Evolutionary conservation across 495 filamentous ascomycete species (phyloP), one percentile per base, ranked within the genome.

Genomic region (Penicillium dipodomyicola): DNA sequence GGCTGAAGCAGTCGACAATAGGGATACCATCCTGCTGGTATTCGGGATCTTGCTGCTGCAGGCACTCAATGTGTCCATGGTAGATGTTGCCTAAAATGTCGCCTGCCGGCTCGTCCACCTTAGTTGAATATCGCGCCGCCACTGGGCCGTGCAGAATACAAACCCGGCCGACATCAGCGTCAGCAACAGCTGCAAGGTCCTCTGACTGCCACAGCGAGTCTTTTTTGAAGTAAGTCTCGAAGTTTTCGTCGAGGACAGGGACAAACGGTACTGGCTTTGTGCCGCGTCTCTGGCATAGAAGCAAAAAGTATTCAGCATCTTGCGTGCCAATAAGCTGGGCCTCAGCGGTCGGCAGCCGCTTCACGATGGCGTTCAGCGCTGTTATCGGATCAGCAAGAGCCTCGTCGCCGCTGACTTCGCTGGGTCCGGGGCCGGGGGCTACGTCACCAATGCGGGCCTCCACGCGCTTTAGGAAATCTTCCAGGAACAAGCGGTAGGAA

Each of bases 71-170:
- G 65, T 97, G 94, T 39, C 82, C 84, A 29, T 90, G 72, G 76
- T 97, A 93, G 50, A 97, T 87, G 56, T 85, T 84, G 61, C 96
- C 90, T 2, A 98, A 80, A 53, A 98, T 97, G 30, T 96, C 89
- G 69, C 93, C 87, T 66, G 96, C 87, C 8, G 92, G 91, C 73
- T 97, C 91, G 63, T 98, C 89, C 19, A 96, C 82, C 17, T 85
- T 77, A 30, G 82, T 92, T 0, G 92, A 93, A 77, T 95, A 96
- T 67, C 88, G 92, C 52, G 84, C 94, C 32, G 94, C 91, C 77
- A 92, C 91, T 8, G 94, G 94, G 12, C 94, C 46, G 32, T 33
- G 23, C 23, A 25, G 23, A 25, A 25, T 25, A 25, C 23, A 25
- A 25, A 33, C 32, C 32, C 32, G 32, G 11, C 32, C 32, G 32